Evolutionary conservation across 352 stramenopile genomes (phyloP), one percentile per base, ranked within the genome.

Genomic region (Phytophthora niederhauseri): DNA sequence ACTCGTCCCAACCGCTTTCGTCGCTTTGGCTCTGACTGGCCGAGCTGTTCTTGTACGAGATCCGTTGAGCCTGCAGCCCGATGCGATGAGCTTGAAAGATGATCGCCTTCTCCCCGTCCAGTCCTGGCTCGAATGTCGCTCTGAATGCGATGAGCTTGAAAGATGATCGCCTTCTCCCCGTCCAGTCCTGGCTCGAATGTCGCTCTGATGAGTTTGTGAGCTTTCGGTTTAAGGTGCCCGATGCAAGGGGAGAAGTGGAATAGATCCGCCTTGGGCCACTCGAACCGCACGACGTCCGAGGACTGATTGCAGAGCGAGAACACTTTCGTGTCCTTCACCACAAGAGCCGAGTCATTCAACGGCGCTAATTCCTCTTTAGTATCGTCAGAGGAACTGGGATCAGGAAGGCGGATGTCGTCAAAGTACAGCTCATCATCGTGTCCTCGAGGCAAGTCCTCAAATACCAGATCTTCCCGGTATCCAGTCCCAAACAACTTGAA

Each of bases 341-440:
- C 20, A 6, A 62, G 24, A 57, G 17, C 20, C 9, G 41, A 31
- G 9, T 61, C 70, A 20, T 15, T 41, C 19, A 28, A n/a, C 0
- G 26, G 28, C 15, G 24, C 26, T 4, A 31, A 20, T 38, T 62
- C 36, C 2, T 73, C 41, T 1, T 62, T 61, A 0, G 12, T 3
- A 9, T 69, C 62, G 20, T 56, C 45, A 11, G 20, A 36, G 30
- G 17, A 38, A 31, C 19, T 62, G 11, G 11, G 46, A 41, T 58
- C 48, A 76, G 67, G 38, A 2, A 98, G 38, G 6, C 82, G 67
- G n/a, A 98, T 81, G 51, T 98, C 88, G 11, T 93, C 85, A 67
- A 98, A 98, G 52, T 91, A 73, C 4, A 98, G 70, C 52, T 93
- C 77, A 46, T 97, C 88, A 28, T 95, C 89, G 19, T 84, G 62